These are phyloP conservation scores for Endoconidiophora polonica DNA, from an alignment of 2,329 filamentous ascomycete species.

Conservation along the genomic window DNA sequence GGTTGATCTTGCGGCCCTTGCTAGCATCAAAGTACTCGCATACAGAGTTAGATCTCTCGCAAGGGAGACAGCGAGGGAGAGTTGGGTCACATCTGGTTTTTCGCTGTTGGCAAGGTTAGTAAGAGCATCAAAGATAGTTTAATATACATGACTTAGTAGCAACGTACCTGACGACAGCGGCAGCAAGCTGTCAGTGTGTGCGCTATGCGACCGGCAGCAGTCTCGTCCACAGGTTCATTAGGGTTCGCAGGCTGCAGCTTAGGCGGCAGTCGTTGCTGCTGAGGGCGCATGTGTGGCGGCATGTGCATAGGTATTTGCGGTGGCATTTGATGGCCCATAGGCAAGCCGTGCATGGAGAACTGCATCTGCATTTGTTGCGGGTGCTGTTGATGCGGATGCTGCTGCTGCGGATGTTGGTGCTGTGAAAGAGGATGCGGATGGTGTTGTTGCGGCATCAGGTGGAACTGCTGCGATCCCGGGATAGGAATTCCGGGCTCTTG, in stretches of 20 bases:
- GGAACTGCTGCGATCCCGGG: conserved; percentile 5
- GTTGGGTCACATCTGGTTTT: conserved; percentile 94
- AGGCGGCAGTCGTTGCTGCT: conserved; percentile 7
- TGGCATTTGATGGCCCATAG: conserved; percentile 8
- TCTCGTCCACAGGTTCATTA: conserved; percentile 14
- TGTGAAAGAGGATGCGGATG: conserved; percentile 17
- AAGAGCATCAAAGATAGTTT: not conserved
- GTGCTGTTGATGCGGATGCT: conserved; percentile 9
- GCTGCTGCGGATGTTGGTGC: conserved; percentile 13
- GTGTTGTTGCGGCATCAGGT: conserved; percentile 16
- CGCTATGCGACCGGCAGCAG: conserved; percentile 42
- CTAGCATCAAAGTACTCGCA: conserved; percentile 94
- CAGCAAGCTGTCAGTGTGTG: conserved; percentile 69
- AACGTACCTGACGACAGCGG: conserved; percentile 53
- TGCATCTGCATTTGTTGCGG: conserved; percentile 17
- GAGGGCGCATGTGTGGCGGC: conserved; percentile 9
- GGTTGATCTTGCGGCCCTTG: conserved; percentile 70
- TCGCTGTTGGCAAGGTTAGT: conserved; percentile 36
- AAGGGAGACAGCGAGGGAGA: conserved; percentile 78
- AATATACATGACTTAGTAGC: not conserved
- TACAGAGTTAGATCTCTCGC: conserved; percentile 74
- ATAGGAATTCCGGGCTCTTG: conserved; percentile 11
- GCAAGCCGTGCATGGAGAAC: conserved; percentile 4
- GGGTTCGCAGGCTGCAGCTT: conserved; percentile 12
- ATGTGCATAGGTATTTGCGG: conserved; percentile 9